Conservation (phyloP, 202 grass and related monocot species). For the Schoenoplectus triqueter region DNA sequence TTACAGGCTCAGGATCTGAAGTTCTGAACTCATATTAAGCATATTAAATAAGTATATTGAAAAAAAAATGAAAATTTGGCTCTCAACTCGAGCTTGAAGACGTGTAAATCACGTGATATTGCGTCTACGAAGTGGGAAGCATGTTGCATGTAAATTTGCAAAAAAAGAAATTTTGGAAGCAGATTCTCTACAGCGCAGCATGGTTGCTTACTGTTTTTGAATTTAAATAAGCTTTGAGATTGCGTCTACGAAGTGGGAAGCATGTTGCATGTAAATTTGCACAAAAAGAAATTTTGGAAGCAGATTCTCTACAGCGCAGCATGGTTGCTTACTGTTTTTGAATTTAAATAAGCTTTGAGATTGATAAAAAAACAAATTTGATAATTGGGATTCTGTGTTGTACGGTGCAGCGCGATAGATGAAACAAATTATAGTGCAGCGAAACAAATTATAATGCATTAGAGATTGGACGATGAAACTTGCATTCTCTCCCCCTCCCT, state of each 20-base stretch:
- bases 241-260: background rate
- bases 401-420: no score
- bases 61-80: background rate
- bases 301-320: no score
- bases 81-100: background rate
- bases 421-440: no score
- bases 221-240: no score
- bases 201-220: no score
- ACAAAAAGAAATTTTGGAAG: background rate
- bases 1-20: background rate
- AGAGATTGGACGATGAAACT: no score
- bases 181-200: background rate
- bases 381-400: no score
- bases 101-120: conserved; percentile 25
- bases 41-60: background rate
- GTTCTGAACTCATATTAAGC: background rate
- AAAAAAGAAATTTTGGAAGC: no score
- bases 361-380: no score
- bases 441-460: no score
- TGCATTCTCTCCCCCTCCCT: background rate
- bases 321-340: no score
- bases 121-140: background rate
- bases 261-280: background rate
- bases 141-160: background rate
- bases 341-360: no score